These are phyloP conservation scores for Aspergillus phoenicis DNA, from an alignment of 2,329 filamentous ascomycete genomes.

Conservation along the genomic window DNA sequence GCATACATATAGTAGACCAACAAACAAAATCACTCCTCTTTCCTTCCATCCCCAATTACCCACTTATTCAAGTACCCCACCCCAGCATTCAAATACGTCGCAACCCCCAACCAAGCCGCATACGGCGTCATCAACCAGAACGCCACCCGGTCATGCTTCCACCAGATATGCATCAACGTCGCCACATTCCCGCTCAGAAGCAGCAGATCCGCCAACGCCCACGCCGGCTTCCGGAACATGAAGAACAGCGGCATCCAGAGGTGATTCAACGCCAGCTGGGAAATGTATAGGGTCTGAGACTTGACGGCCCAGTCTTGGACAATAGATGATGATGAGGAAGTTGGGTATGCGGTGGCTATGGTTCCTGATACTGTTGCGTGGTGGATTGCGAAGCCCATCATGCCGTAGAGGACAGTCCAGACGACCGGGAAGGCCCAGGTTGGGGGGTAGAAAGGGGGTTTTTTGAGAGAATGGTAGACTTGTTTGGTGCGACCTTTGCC, in stretches of 20 bases:
- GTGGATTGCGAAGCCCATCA: conserved; percentile 89
- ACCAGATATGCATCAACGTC: conserved; percentile 77
- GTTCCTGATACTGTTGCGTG: conserved; percentile 69
- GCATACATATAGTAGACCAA: neutral
- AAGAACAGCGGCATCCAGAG: conserved; percentile 95
- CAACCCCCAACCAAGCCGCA: conserved; percentile 82
- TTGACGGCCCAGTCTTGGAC: conserved; percentile 64
- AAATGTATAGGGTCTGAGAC: conserved; percentile 78
- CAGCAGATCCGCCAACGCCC: conserved; percentile 74
- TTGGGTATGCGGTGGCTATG: conserved; percentile 49
- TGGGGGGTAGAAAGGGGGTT: conserved; percentile 59
- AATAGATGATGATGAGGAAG: conserved; percentile 38
- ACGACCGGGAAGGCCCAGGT: conserved; percentile 61
- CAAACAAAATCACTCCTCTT: conserved; percentile 9
- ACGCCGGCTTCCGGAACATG: conserved; percentile 68
- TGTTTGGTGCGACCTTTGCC: conserved; percentile 35
- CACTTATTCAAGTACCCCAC: conserved; percentile 70
- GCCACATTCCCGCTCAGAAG: conserved; percentile 70
- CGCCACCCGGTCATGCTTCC: conserved; percentile 69
- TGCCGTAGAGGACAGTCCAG: conserved; percentile 61
- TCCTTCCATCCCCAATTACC: conserved; percentile 38
- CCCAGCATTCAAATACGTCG: conserved; percentile 77
- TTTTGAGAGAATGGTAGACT: conserved; percentile 41
- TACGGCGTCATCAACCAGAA: conserved; percentile 80
- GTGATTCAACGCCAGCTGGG: conserved; percentile 83